phyloP scores from a whole-genome alignment of 257 asterid genomes.

The Gynochthodes officinalis region DNA sequence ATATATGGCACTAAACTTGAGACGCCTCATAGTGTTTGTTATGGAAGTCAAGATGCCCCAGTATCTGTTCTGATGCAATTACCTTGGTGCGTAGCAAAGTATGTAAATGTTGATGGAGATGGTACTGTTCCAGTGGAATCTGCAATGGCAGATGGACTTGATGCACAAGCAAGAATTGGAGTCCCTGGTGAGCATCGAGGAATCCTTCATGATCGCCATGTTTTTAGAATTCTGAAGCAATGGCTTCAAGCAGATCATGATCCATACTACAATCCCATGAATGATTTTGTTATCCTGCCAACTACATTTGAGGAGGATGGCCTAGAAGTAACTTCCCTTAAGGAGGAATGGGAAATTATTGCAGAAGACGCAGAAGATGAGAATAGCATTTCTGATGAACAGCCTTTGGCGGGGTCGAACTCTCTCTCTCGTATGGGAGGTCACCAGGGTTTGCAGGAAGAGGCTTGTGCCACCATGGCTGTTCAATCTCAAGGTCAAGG shows the following conservation, averaged over 20 bases:
- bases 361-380: slow-evolving; percentile 29
- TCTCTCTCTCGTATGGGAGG: too few relatives aligned
- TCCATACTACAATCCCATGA: slow-evolving; percentile 83
- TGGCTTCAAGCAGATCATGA: slow-evolving; percentile 93
- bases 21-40: slow-evolving; percentile 89
- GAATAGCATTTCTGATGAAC: too few relatives aligned
- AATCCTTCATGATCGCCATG: slow-evolving; percentile 75
- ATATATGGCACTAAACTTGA: slow-evolving; percentile 67
- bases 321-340: slow-evolving; percentile 52
- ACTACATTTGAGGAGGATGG: slow-evolving; percentile 60
- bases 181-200: slow-evolving; percentile 89
- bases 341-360: slow-evolving; percentile 86
- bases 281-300: slow-evolving; percentile 80
- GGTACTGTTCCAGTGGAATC: slow-evolving; percentile 97
- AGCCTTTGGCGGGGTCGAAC: too few relatives aligned
- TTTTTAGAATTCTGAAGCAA: slow-evolving; percentile 83
- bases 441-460: too few relatives aligned
- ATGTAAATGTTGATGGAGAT: slow-evolving; percentile 79
- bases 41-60: slow-evolving; percentile 76
- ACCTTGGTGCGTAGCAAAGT: slow-evolving; percentile 55
- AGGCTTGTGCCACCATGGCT: too few relatives aligned
- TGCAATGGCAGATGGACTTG: slow-evolving; percentile 90
- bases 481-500: too few relatives aligned
- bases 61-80: slow-evolving; percentile 62
- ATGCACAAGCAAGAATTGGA: slow-evolving; percentile 89